These are phyloP conservation scores for Marasmius fiardii DNA, from an alignment of 1,284 basidiomycete genomes.

Conservation along the genomic window DNA sequence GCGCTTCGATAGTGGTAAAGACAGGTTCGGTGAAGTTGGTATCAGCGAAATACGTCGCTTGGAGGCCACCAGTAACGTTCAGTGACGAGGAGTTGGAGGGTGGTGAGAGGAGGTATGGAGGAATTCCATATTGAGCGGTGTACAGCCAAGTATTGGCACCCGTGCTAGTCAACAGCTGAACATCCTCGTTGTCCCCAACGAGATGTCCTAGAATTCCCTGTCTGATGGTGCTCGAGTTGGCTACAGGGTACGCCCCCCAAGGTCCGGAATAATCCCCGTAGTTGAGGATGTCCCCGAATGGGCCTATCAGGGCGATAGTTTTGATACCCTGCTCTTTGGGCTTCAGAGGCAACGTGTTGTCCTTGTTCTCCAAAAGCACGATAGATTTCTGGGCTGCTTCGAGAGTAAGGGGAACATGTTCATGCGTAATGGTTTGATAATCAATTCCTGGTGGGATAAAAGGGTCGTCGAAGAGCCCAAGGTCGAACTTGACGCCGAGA, in stretches of 20 bases:
- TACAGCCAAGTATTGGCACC: conserved; percentile 26
- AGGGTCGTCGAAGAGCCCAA: conserved; percentile 25
- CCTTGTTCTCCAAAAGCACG: conserved; percentile 24
- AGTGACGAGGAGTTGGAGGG: conserved; percentile 1
- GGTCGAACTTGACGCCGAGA: conserved; percentile 24
- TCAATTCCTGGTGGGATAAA: conserved; percentile 21
- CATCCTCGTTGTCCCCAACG: conserved; percentile 9
- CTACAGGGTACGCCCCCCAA: conserved; percentile 24
- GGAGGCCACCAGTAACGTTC: conserved; percentile 20
- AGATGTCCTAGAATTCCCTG: conserved; percentile 22
- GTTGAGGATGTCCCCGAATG: conserved; percentile 24
- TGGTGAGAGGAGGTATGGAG: conserved; percentile 22
- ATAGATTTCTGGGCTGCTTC: conserved; percentile 22
- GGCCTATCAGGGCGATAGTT: conserved; percentile 24
- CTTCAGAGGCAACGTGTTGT: conserved; percentile 20
- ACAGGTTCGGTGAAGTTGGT: conserved; percentile 21
- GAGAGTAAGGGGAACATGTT: conserved; percentile 23
- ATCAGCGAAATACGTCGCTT: conserved; percentile 24
- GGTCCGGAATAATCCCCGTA: conserved; percentile 27
- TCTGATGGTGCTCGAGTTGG: conserved; percentile 21
- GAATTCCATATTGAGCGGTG: conserved; percentile 26
- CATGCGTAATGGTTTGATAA: conserved; percentile 15
- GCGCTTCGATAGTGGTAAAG: conserved; percentile 20
- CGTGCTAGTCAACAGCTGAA: conserved; percentile 22
- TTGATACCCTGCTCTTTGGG: conserved; percentile 16